Percentiles rank a stretch among this genome's conserved stretches.
These are phyloP conservation scores for Penicillium dipodomyicola DNA, from an alignment of 495 filamentous ascomycete species.

Conservation along the genomic window DNA sequence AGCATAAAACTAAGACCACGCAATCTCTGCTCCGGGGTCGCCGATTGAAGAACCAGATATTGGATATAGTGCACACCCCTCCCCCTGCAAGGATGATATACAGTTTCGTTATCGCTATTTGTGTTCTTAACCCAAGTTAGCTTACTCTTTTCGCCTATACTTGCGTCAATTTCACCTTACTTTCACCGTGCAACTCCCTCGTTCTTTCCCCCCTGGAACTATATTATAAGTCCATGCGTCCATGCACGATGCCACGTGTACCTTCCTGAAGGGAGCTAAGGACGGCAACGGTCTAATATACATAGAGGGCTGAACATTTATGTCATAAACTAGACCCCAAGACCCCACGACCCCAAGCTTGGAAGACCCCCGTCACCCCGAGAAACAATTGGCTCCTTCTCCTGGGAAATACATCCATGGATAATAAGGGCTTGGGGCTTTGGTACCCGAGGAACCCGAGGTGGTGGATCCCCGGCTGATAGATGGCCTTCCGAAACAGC, in stretches of 20 bases:
- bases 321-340: no score
- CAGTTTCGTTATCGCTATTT: not conserved
- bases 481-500: slow-evolving; percentile 4
- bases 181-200: not conserved
- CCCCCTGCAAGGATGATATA: slow-evolving; percentile 4
- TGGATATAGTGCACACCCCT: slow-evolving; percentile 4
- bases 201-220: not conserved
- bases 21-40: slow-evolving; percentile 16
- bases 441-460: slow-evolving; percentile 4
- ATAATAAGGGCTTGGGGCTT: slow-evolving; percentile 7
- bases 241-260: not conserved
- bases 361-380: no score
- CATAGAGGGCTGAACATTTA: no score
- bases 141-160: slow-evolving; percentile 1
- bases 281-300: not conserved
- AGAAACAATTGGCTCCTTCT: no score
- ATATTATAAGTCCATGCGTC: not conserved
- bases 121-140: not conserved
- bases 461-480: slow-evolving; percentile 7
- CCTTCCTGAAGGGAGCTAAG: not conserved
- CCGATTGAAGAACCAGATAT: slow-evolving; percentile 15
- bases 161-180: not conserved
- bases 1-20: slow-evolving; percentile 10
- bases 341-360: no score
- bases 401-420: not conserved